A percentile compares a stretch with the other conserved stretches of the same genome.
These are phyloP conservation scores for Volvox carteri DNA, from an alignment of 163 green algal species.

Conservation along the genomic window DNA sequence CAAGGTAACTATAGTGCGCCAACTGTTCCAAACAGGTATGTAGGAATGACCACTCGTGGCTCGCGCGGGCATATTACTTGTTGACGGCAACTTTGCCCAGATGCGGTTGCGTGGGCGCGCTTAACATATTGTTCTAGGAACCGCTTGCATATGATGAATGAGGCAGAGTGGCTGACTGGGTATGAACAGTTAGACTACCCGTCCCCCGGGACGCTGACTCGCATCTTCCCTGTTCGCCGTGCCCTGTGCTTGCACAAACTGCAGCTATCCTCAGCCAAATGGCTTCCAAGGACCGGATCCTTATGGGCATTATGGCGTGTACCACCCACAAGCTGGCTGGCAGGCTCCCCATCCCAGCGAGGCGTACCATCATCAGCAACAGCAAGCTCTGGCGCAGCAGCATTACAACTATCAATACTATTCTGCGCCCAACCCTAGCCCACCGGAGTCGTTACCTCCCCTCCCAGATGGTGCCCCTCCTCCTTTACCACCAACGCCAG, in stretches of 20 bases:
- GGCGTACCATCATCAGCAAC: constrained; percentile 20
- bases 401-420: constrained; percentile 46
- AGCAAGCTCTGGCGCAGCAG: background rate
- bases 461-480: constrained; percentile 16
- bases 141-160: too few species aligned
- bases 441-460: background rate
- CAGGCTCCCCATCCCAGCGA: background rate
- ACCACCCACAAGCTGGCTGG: background rate
- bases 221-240: too few species aligned
- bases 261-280: constrained; percentile 3
- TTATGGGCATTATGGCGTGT: background rate
- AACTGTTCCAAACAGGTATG: constrained; percentile 40
- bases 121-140: too few species aligned
- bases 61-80: background rate
- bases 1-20: constrained; percentile 44
- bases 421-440: background rate
- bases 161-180: too few species aligned
- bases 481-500: background rate
- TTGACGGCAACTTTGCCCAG: background rate
- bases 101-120: too few species aligned
- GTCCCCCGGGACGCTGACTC: too few species aligned
- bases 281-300: background rate
- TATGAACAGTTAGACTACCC: too few species aligned
- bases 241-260: too few species aligned
- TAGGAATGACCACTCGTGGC: background rate